Conservation (phyloP, 192 early-diverging fungal species). For the Podila epicladia region DNA sequence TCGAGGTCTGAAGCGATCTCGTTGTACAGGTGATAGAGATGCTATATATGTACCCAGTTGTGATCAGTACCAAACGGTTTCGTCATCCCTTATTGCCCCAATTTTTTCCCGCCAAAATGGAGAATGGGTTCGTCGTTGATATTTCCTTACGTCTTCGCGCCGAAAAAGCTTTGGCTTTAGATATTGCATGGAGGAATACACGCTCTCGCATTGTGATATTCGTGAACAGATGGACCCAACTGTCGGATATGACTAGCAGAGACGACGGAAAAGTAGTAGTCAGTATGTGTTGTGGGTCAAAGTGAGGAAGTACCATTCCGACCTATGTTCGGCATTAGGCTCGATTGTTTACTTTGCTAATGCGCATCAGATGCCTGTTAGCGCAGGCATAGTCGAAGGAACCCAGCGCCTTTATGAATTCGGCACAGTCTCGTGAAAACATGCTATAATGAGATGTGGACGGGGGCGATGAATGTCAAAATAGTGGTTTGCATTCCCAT, state of each 20-base stretch:
- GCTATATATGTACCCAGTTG: conserved; percentile 9
- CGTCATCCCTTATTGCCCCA: background rate
- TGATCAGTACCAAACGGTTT: background rate
- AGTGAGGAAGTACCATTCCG: background rate
- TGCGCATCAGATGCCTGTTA: conserved; percentile 50
- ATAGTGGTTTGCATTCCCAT: background rate
- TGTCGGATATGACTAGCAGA: conserved; percentile 23
- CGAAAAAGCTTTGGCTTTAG: conserved; percentile 43
- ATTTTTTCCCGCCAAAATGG: background rate
- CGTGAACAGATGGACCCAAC: conserved; percentile 41
- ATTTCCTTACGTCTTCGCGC: conserved; percentile 39
- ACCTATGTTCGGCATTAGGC: background rate
- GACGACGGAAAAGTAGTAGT: no score
- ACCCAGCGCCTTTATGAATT: conserved; percentile 54
- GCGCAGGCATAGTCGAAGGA: conserved; percentile 61
- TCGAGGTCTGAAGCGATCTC: conserved; percentile 27
- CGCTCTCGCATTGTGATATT: conserved; percentile 32
- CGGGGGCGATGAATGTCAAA: background rate
- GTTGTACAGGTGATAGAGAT: conserved; percentile 38
- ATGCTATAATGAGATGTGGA: conserved; percentile 1
- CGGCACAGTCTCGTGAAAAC: conserved; percentile 43
- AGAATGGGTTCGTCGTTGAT: background rate
- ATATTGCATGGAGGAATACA: conserved; percentile 44
- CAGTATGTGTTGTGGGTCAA: background rate
- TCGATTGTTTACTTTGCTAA: conserved; percentile 44